phyloP scores from a whole-genome alignment of 2,329 filamentous ascomycete species.

The Beauveria varroae region DNA sequence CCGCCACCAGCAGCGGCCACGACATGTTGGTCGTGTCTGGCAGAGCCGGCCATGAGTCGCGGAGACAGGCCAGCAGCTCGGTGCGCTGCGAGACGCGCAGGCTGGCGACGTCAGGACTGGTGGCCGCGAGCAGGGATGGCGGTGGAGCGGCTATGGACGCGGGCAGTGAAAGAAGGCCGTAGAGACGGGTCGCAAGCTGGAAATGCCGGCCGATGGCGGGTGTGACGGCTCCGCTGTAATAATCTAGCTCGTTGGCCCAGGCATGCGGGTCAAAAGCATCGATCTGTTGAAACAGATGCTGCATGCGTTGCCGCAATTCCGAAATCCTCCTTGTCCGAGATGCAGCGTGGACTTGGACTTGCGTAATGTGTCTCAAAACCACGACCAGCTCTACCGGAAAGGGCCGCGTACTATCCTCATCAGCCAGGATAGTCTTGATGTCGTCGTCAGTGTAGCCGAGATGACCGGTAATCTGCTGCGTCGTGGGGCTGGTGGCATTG shows the following conservation, averaged over 20 bases:
- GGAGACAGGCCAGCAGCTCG: neutral
- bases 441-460: neutral
- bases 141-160: neutral
- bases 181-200: neutral
- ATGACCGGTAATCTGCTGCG: neutral
- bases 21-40: neutral
- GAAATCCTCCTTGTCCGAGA: neutral
- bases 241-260: neutral
- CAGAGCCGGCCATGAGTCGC: neutral
- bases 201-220: neutral
- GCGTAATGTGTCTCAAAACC: neutral
- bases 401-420: neutral
- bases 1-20: neutral
- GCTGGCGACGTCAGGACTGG: neutral
- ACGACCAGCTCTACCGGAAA: neutral
- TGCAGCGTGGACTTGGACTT: neutral
- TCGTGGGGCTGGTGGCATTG: neutral
- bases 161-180: neutral
- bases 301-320: neutral
- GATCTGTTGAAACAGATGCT: neutral
- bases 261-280: neutral
- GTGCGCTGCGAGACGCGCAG: neutral
- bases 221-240: neutral
- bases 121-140: neutral
- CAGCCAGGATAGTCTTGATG: neutral